phyloP scores from a whole-genome alignment of 2,329 filamentous ascomycete species.

The Capronia coronata region DNA sequence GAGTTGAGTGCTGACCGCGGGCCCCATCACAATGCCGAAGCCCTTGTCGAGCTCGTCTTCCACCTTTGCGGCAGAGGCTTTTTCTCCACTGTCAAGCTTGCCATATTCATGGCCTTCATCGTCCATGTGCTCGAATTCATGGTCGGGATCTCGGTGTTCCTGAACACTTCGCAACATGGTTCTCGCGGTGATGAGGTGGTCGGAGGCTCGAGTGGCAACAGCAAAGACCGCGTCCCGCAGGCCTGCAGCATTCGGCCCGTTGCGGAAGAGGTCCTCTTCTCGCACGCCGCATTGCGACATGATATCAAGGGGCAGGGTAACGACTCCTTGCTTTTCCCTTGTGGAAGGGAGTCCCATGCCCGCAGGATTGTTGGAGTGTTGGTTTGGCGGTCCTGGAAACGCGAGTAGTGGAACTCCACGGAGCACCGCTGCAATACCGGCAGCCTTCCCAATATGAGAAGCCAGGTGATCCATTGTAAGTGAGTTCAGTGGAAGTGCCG shows the following conservation, averaged over 20 bases:
- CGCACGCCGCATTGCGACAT: conserved; percentile 75
- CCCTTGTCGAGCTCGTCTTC: conserved; percentile 55
- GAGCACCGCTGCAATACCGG: conserved; percentile 79
- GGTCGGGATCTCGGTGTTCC: conserved; percentile 66
- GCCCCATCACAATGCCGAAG: conserved; percentile 61
- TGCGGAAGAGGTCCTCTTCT: conserved; percentile 83
- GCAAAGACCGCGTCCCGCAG: conserved; percentile 84
- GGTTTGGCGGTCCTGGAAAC: conserved; percentile 58
- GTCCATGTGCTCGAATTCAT: conserved; percentile 80
- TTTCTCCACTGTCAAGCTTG: conserved; percentile 35
- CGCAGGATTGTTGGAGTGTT: conserved; percentile 46
- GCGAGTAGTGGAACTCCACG: conserved; percentile 83
- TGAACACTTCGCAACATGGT: conserved; percentile 82
- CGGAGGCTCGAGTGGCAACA: conserved; percentile 87
- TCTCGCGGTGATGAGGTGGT: conserved; percentile 87
- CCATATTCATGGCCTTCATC: conserved; percentile 61
- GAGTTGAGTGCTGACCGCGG: conserved; percentile 67
- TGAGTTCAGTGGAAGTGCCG: conserved; percentile 69
- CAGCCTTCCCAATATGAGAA: conserved; percentile 90
- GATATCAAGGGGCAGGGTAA: conserved; percentile 79
- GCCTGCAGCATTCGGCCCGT: conserved; percentile 69
- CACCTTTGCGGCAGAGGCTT: conserved; percentile 14
- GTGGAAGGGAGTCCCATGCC: conserved; percentile 36
- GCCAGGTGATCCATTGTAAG: conserved; percentile 87
- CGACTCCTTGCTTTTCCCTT: conserved; percentile 51